phyloP scores from a whole-genome alignment of 805 yeast species.

The Metschnikowia continentalis region DNA sequence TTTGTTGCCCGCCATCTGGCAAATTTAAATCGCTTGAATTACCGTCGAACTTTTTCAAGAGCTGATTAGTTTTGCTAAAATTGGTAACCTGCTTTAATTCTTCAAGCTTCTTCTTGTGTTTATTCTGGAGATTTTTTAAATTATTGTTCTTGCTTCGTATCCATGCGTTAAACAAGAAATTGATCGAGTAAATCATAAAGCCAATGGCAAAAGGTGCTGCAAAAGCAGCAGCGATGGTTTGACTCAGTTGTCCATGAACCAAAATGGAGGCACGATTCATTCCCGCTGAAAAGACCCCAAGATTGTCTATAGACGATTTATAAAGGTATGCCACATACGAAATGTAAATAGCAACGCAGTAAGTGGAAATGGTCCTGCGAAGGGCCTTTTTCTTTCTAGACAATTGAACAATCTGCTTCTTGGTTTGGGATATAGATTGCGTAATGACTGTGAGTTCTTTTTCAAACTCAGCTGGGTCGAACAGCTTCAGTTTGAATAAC shows the following conservation, averaged over 20 bases:
- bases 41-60: constrained; percentile 52
- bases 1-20: not conserved
- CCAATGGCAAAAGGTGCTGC: constrained; percentile 23
- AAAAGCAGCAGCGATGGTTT: constrained; percentile 17
- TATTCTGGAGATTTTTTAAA: constrained; percentile 31
- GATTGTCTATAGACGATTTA: constrained; percentile 8
- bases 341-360: constrained; percentile 21
- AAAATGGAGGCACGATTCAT: constrained; percentile 22
- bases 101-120: constrained; percentile 54
- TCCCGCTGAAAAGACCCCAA: constrained; percentile 14
- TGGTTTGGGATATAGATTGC: constrained; percentile 26
- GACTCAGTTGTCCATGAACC: constrained; percentile 22
- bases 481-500: constrained; percentile 18
- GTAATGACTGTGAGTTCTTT: constrained; percentile 38
- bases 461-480: constrained; percentile 44
- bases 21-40: constrained; percentile 1
- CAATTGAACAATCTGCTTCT: constrained; percentile 20
- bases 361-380: constrained; percentile 16
- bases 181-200: constrained; percentile 16
- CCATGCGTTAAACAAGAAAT: constrained; percentile 17
- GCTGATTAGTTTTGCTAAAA: constrained; percentile 69
- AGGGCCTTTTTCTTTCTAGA: constrained; percentile 16
- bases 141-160: constrained; percentile 20
- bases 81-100: constrained; percentile 70
- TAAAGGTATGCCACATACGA: constrained; percentile 22